Base-by-base conservation (phyloP, 164 flowering plant genomes). In the Buxus sempervirens region DNA sequence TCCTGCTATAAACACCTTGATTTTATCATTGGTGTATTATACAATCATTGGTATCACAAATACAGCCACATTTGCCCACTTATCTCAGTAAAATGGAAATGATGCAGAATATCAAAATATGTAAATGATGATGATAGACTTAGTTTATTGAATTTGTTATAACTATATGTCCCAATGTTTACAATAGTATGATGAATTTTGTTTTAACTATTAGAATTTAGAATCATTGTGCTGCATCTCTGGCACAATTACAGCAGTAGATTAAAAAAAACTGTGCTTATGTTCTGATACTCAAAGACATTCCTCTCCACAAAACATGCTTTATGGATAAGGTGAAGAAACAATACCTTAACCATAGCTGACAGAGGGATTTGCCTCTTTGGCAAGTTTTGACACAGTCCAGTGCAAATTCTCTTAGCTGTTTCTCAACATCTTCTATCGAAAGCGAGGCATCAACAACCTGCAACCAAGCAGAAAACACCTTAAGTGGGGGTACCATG, bases 381-480 rank as follows among this genome's bases (percentile, higher is more conserved):
- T 54, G 72, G 77, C 97, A 88, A 38, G 74, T 65, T 53, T 10
- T 54, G 51, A 90, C 77, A 63, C 85, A 78, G 42, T 87, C 84
- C 67, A 81, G n/a, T 9, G 74, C 87, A 5, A 79, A 68, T 57
- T 84, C 83, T 69, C 73, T 81, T 57, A 90, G 64, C 73, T 82
- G 84, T 73, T 87, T 81, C 79, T 86, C 89, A 48, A 92, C 79
- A 54, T 81, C 90, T 70, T 90, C 96, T 42, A 88, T 73, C 18
- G 90, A 73, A 36, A 73, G 85, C 70, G 81, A 74, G 12, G 91
- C 97, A 83, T 92, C 90, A 54, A 92, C 62, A 20, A 82, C 73
- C 97, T 91, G 85, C 81, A 77, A 63, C 51, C 27, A 20, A 18
- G 54, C 16, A 26, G 41, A 62, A 62, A 60, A 20, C 14, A 25